phyloP scores from a whole-genome alignment of 1,284 basidiomycete species.

The Malassezia yamatoensis region DNA sequence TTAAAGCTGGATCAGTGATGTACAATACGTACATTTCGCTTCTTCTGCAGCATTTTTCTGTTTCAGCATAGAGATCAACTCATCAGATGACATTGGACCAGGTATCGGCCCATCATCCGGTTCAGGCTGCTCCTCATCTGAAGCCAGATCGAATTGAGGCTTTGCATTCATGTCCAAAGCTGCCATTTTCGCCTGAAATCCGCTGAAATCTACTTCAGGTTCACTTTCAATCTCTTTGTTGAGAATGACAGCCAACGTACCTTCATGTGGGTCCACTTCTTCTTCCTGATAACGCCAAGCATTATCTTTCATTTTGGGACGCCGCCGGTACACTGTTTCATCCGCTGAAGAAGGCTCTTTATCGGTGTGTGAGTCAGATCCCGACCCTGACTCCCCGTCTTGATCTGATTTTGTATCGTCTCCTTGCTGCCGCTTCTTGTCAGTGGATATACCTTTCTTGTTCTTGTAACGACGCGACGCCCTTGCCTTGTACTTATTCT shows the following conservation, averaged over 20 bases:
- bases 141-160: conserved; percentile 18
- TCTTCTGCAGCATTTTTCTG: conserved; percentile 37
- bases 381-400: not conserved
- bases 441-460: not conserved
- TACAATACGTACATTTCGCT: conserved; percentile 11
- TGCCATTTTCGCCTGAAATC: conserved; percentile 28
- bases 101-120: not conserved
- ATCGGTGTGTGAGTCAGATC: not conserved
- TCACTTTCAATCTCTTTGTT: conserved; percentile 31
- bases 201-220: conserved; percentile 39
- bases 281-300: conserved; percentile 14
- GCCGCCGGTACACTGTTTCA: not conserved
- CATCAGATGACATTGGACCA: conserved; percentile 3
- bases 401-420: not conserved
- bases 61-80: conserved; percentile 22
- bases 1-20: not conserved
- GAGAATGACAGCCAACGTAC: not conserved
- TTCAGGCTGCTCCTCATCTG: conserved; percentile 16
- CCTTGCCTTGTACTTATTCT: conserved; percentile 47
- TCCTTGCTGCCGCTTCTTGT: not conserved
- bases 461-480: conserved; percentile 39
- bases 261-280: not conserved
- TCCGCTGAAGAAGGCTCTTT: not conserved
- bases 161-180: conserved; percentile 25
- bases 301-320: conserved; percentile 4